Base-by-base conservation (phyloP, 2,329 filamentous ascomycete genomes). In the Fusarium nurragi region DNA sequence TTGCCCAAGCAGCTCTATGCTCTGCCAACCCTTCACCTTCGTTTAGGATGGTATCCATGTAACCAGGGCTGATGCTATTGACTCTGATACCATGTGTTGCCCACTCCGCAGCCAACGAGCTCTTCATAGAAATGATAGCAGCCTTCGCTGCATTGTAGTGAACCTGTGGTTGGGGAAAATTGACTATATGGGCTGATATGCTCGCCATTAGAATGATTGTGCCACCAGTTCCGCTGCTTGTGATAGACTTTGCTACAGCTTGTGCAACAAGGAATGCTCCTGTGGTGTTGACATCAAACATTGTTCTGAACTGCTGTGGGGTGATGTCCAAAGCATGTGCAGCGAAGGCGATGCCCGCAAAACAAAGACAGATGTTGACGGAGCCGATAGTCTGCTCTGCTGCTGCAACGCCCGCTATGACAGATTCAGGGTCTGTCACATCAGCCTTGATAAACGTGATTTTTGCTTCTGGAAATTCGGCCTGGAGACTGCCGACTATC, bases 271-370 rank as follows among this genome's bases (percentile, higher is more conserved):
- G 77, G 69, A 92, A 94, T 0, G 83, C 79, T 0, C 90, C 91
- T 0, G 88, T 90, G 2, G 88, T 85, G 73, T 94, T 94, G 72
- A 93, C 83, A 50, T 91, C 89, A 26, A 93, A 71, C 0, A 89
- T 85, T n/a, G 82, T 81, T 6, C 86, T 82, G 84, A 86, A 93
- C 64, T 89, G 81, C 2, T 80, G 78, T 0, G 82, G 74, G 0
- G 80, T 76, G 78, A 88, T 87, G 3, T 89, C 84, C 3, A 90
- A 74, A 0, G 89, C 85, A 61, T 86, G 83, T 0, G 82, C 79
- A 65, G 85, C 55, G 16, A 64, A 60, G 1, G 61, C 60, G 21
- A 64, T 65, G 12, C 60, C 61, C 1, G 55, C 55, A 22, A 60
- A 60, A 2, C 57, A 60, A 9, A 60, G 56, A 13, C 57, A 60